A percentile compares a stretch with the other conserved stretches of the same genome.
phyloP scores from a whole-genome alignment of 805 yeast genomes.

The Candida odintsovae region DNA sequence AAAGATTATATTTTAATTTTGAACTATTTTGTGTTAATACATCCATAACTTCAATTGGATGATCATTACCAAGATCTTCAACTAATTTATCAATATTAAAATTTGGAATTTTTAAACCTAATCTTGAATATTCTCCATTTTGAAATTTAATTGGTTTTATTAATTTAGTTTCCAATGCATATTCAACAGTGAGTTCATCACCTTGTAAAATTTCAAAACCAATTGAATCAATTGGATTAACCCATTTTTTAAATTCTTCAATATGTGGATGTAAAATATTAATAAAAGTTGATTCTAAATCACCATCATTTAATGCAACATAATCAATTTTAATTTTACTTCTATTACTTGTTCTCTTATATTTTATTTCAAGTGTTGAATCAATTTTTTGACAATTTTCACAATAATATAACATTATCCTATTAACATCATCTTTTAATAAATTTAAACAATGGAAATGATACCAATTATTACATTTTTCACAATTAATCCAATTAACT shows the following conservation, averaged over 20 bases:
- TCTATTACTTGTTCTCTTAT: conserved; percentile 50
- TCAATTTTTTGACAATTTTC: conserved; percentile 31
- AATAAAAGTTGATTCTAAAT: conserved; percentile 21
- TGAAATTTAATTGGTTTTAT: conserved; percentile 43
- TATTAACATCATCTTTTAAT: conserved; percentile 29
- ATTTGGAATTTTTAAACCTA: conserved; percentile 53
- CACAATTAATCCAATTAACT: conserved; percentile 52
- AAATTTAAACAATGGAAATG: conserved; percentile 46
- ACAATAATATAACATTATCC: conserved; percentile 51
- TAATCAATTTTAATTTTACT: conserved; percentile 60
- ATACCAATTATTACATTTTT: conserved; percentile 40
- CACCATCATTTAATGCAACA: conserved; percentile 74
- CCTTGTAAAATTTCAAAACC: conserved; percentile 23
- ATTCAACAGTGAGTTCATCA: conserved; percentile 27
- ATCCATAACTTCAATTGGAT: conserved; percentile 79
- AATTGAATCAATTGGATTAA: conserved; percentile 8
- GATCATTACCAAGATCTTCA: conserved; percentile 54
- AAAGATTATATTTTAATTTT: conserved; percentile 54
- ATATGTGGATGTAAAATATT: conserved; percentile 48
- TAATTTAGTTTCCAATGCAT: conserved; percentile 30
- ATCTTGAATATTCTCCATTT: conserved; percentile 20
- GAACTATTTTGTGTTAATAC: conserved; percentile 70
- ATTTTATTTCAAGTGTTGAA: conserved; percentile 43
- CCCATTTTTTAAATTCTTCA: conserved; percentile 20
- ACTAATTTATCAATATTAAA: conserved; percentile 54